Evolutionary conservation across 2,329 filamentous ascomycete species (phyloP).

Genomic region (Davidsoniella eucalypti): DNA sequence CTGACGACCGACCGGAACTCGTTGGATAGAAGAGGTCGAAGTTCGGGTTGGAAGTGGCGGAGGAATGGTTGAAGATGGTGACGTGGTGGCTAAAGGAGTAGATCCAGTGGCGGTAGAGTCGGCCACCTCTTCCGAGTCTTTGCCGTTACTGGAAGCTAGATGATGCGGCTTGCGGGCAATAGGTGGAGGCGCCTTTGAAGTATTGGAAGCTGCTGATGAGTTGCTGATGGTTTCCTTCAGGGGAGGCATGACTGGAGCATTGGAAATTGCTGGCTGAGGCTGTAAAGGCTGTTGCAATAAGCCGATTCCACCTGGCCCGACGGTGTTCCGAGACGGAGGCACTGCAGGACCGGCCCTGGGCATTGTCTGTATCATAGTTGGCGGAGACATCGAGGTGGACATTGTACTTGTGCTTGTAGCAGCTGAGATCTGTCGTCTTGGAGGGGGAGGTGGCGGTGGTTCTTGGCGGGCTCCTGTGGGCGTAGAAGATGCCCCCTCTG

Average conservation of each 20-base stretch:
- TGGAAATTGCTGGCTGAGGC: slow-evolving; percentile 1
- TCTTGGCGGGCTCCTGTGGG: slow-evolving; percentile 19
- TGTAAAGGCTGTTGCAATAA: slow-evolving; percentile 10
- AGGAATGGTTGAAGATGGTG: not conserved
- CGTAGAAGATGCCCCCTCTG: slow-evolving; percentile 21
- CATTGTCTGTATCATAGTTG: slow-evolving; percentile 12
- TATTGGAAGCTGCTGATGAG: slow-evolving; percentile 20
- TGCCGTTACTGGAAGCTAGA: slow-evolving; percentile 17
- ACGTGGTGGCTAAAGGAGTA: not conserved
- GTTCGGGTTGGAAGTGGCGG: not conserved
- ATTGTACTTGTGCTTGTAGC: not conserved
- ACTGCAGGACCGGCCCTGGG: not conserved
- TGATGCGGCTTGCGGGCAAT: slow-evolving; percentile 49
- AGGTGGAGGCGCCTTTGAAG: slow-evolving; percentile 28
- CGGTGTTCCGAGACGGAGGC: slow-evolving; percentile 16
- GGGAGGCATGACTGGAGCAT: slow-evolving; percentile 5
- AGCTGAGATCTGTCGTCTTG: slow-evolving; percentile 22
- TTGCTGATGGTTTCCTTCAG: slow-evolving; percentile 21
- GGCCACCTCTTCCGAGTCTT: too few relatives aligned
- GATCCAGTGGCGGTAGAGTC: too few relatives aligned
- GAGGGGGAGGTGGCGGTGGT: slow-evolving; percentile 30
- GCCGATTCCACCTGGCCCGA: not conserved
- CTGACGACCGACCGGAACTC: slow-evolving; percentile 2
- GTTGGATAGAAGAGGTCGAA: not conserved
- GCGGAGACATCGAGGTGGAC: slow-evolving; percentile 13